Conservation (phyloP, 371 early-diverging fungal genomes). For the Apophysomyces trapeziformis region DNA sequence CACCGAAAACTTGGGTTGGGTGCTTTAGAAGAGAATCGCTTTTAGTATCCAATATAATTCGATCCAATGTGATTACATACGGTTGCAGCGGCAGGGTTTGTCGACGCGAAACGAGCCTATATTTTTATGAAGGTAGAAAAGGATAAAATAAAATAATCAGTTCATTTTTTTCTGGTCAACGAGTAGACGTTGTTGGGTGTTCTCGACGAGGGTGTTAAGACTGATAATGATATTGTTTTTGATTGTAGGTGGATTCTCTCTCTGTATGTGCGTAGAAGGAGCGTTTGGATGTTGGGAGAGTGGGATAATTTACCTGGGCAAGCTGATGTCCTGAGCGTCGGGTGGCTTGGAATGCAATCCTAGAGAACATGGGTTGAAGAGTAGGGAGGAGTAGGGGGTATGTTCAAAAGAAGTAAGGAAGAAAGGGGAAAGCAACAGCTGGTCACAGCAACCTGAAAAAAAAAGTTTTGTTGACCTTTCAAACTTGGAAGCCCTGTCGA, state of each 20-base stretch:
- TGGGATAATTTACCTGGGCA: constrained; percentile 38
- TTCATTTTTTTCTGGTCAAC: background rate
- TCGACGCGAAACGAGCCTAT: constrained; percentile 54
- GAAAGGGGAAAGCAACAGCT: constrained; percentile 22
- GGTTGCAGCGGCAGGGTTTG: constrained; percentile 44
- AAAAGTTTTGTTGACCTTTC: constrained; percentile 21
- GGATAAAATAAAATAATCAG: constrained; percentile 10
- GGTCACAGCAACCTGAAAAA: constrained; percentile 18
- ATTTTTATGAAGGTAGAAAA: constrained; percentile 1
- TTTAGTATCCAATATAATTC: background rate
- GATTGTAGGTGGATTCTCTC: no score
- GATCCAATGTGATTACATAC: constrained; percentile 26
- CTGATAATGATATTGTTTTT: no score
- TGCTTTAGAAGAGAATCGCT: constrained; percentile 27
- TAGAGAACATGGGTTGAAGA: constrained; percentile 51
- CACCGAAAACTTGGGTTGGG: constrained; percentile 49
- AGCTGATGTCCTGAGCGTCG: constrained; percentile 53
- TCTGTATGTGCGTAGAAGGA: no score
- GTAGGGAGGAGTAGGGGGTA: constrained; percentile 40
- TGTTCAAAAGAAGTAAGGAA: constrained; percentile 22
- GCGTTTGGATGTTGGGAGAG: no score
- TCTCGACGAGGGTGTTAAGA: background rate
- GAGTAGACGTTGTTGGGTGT: background rate
- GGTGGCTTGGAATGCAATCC: constrained; percentile 49
- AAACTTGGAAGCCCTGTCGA: background rate